Evolutionary conservation across 2,329 filamentous ascomycete genomes (phyloP).

Genomic region (Plenodomus lindquistii): DNA sequence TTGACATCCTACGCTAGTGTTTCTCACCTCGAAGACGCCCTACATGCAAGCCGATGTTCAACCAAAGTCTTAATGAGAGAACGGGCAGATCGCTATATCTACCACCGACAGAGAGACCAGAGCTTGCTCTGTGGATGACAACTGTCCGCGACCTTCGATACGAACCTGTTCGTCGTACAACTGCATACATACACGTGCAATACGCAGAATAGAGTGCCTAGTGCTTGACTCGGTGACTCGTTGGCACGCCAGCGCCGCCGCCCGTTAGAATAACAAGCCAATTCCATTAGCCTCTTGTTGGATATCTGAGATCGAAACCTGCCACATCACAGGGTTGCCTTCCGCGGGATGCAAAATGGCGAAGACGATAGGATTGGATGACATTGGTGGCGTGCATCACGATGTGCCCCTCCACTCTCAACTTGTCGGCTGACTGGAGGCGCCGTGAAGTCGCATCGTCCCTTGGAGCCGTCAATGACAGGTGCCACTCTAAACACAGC

Average conservation of each 20-base stretch:
- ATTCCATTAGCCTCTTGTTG: background rate
- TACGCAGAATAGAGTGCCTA: too few relatives aligned
- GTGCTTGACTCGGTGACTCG: background rate
- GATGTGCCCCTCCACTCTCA: constrained; percentile 11
- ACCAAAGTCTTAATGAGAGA: background rate
- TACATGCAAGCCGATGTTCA: background rate
- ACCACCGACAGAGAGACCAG: background rate
- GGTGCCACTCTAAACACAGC: constrained; percentile 12
- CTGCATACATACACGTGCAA: background rate
- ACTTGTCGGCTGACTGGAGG: constrained; percentile 19
- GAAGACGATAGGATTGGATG: constrained; percentile 5
- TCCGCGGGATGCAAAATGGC: background rate
- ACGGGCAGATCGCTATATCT: background rate
- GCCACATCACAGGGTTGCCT: background rate
- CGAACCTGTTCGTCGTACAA: background rate
- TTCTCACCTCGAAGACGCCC: too few relatives aligned
- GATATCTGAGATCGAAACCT: background rate
- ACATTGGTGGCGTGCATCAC: constrained; percentile 17
- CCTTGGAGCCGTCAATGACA: constrained; percentile 13
- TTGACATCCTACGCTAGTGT: background rate
- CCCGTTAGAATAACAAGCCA: background rate
- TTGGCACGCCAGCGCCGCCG: background rate
- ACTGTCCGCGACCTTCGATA: background rate
- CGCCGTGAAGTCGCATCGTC: constrained; percentile 18
- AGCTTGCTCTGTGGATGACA: background rate